These are phyloP conservation scores for Amauroascus niger DNA, from an alignment of 2,329 filamentous ascomycete genomes.

Conservation along the genomic window DNA sequence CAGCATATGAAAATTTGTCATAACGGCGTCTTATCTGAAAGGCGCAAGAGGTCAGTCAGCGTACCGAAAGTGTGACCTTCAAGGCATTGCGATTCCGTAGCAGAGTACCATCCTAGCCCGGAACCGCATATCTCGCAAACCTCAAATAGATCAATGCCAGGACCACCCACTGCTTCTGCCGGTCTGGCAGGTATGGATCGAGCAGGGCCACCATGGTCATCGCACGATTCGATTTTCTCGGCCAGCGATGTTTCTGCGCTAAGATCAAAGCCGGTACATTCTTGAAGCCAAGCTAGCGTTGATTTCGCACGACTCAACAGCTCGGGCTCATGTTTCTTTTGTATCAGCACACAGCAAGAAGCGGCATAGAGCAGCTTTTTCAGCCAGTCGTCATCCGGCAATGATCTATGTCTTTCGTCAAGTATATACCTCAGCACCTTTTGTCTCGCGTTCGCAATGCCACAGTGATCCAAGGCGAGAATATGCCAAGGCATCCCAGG, in stretches of 20 bases:
- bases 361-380: conserved; percentile 31
- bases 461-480: conserved; percentile 16
- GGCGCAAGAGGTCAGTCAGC: conserved; percentile 13
- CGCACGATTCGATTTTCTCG: background rate
- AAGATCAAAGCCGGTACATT: conserved; percentile 25
- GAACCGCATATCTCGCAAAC: conserved; percentile 45
- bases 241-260: conserved; percentile 28
- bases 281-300: conserved; percentile 24
- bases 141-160: conserved; percentile 33
- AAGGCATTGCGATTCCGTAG: conserved; percentile 40
- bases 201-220: background rate
- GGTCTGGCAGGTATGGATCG: conserved; percentile 21
- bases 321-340: conserved; percentile 18
- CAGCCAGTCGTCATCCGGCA: conserved; percentile 19
- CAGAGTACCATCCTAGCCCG: conserved; percentile 40
- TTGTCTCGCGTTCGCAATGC: conserved; percentile 19
- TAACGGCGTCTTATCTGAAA: background rate
- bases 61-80: conserved; percentile 45
- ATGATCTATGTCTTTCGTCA: conserved; percentile 15
- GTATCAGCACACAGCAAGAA: conserved; percentile 29
- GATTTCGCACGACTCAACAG: conserved; percentile 22
- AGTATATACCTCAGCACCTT: conserved; percentile 26
- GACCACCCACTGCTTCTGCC: conserved; percentile 18
- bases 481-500: conserved; percentile 15
- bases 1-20: no score